Evolutionary conservation across 441 rosid genomes (phyloP), one percentile per base, ranked within the genome.

Genomic region (Erodium trifolium): DNA sequence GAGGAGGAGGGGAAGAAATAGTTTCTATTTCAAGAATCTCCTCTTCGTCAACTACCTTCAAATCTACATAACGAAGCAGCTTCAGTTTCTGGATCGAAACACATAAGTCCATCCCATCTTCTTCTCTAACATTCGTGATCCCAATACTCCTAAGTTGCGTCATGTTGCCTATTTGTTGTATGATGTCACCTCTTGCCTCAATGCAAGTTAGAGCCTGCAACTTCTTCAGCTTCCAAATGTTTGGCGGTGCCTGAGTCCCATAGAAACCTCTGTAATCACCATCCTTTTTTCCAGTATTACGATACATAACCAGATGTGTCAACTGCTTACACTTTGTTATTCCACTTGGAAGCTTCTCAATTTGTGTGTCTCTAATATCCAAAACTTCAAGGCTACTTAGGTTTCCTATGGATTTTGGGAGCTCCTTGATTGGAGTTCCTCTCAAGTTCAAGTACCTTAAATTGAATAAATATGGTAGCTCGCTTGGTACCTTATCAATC

Each of bases 91-190:
- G 53, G n/a, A 51, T n/a, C 68, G 78, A 73, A 8, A 43, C 7
- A 63, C 83, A 82, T 2, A 82, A 69, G 70, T 76, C 76, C 29
- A 43, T 29, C 47, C 78, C 79, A 69, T 76, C 68, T 10, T n/a
- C 71, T 69, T 66, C 70, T 41, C 49, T 74, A n/a, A 82, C 63
- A 71, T 74, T 80, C 27, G 72, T 68, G 39, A 78, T 71, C 10
- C 80, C 80, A 17, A 80, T 19, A 29, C 73, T 67, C 19, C 29
- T 76, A 45, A 78, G 77, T 11, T 81, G 81, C 13, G 78, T 81
- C 81, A 81, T 76, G 70, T 8, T 55, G 23, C 71, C 53, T 0
- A 78, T 66, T 17, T 51, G 68, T 13, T 67, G 55, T 1, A 78
- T 41, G 9, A 78, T 67, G 66, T 68, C 45, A 49, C 67, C 43